Evolutionary conservation across 331 rosid species (phyloP).

Genomic region (Acacia concinna): DNA sequence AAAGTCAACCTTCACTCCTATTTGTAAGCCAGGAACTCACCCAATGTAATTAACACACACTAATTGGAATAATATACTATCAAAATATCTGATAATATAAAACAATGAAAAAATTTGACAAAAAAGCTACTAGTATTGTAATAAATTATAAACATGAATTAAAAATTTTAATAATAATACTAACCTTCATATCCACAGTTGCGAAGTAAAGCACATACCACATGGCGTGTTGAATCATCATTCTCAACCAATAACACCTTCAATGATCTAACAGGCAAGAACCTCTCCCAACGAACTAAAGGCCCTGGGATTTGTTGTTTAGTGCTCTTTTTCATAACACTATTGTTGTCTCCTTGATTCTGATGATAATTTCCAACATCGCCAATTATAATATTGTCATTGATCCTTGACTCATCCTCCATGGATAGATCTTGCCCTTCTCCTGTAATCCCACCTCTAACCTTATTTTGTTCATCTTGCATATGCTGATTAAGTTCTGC

Average conservation of each 20-base stretch:
- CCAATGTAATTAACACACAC: neutral
- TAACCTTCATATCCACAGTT: slow-evolving; percentile 49
- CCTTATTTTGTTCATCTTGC: slow-evolving; percentile 18
- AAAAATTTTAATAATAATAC: neutral
- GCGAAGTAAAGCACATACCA: slow-evolving; percentile 39
- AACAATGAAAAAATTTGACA: neutral
- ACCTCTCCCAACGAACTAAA: slow-evolving; percentile 41
- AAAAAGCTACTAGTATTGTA: neutral
- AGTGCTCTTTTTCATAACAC: neutral
- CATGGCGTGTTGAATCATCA: slow-evolving; percentile 45
- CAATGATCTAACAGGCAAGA: slow-evolving; percentile 37
- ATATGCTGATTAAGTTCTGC: slow-evolving; percentile 15
- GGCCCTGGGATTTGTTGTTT: slow-evolving; percentile 24
- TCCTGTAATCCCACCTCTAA: slow-evolving; percentile 14
- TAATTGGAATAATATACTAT: neutral
- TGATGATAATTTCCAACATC: neutral
- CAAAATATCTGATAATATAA: neutral
- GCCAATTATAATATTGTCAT: slow-evolving; percentile 4
- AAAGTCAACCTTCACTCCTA: neutral
- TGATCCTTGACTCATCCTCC: slow-evolving; percentile 30
- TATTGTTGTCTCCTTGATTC: neutral
- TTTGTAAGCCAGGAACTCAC: neutral
- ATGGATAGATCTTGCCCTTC: slow-evolving; percentile 36
- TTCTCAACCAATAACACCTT: slow-evolving; percentile 48
- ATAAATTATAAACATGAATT: neutral